Conservation (phyloP, 164 flowering plant species). For the Vitis rotundifolia region DNA sequence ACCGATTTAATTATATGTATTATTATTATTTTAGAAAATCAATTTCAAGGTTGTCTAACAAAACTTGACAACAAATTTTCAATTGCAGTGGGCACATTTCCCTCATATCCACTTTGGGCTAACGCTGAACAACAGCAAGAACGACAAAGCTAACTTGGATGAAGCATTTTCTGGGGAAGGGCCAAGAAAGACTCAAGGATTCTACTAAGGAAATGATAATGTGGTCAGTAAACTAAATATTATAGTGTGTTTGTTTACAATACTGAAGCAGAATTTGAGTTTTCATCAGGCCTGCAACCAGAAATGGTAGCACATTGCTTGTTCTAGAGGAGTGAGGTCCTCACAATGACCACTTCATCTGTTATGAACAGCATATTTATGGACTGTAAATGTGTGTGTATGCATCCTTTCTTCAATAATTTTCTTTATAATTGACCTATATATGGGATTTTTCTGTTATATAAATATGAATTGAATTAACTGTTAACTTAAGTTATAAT, state of each 20-base stretch:
- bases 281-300: background rate
- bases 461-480: too few species aligned
- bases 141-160: background rate
- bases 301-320: background rate
- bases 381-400: too few species aligned
- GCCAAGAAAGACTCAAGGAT: conserved; percentile 22
- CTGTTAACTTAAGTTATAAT: too few species aligned
- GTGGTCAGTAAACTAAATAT: background rate
- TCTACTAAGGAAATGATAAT: conserved; percentile 8
- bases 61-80: background rate
- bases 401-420: too few species aligned
- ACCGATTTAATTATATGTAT: too few species aligned
- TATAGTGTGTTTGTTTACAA: background rate
- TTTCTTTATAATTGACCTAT: too few species aligned
- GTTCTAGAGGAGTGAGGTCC: too few species aligned
- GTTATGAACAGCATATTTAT: too few species aligned
- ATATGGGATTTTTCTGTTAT: too few species aligned
- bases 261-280: background rate
- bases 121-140: conserved; percentile 29
- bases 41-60: background rate
- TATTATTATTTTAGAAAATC: background rate
- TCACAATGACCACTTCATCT: too few species aligned
- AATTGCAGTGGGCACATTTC: conserved; percentile 60
- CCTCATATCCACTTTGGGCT: conserved; percentile 54
- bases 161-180: conserved; percentile 23